A percentile compares a stretch with the other conserved stretches of the same genome.
phyloP scores from a whole-genome alignment of 2,329 filamentous ascomycete genomes.

The Hypomyces rosellus region DNA sequence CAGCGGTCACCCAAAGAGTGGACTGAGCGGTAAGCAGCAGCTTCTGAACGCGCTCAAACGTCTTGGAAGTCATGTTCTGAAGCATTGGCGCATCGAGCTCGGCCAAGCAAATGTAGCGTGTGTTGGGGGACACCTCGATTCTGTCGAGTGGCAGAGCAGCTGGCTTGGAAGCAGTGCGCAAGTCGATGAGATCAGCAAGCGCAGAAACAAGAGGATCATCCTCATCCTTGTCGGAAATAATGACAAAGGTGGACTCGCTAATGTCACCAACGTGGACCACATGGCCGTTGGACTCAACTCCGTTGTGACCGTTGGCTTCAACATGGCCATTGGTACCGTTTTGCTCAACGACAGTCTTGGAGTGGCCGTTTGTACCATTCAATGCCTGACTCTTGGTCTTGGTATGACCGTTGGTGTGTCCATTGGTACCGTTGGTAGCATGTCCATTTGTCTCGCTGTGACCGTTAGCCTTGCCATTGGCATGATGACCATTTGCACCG shows the following conservation, averaged over 20 bases:
- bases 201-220: constrained; percentile 15
- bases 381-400: neutral
- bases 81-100: constrained; percentile 41
- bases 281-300: neutral
- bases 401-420: neutral
- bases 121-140: constrained; percentile 11
- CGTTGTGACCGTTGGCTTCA: neutral
- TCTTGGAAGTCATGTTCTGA: constrained; percentile 29
- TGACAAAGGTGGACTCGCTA: constrained; percentile 14
- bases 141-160: constrained; percentile 15
- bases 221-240: constrained; percentile 19
- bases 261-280: neutral
- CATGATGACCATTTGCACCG: neutral
- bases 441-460: constrained; percentile 3
- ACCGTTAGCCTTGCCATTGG: neutral
- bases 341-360: neutral
- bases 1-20: constrained; percentile 35
- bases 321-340: neutral
- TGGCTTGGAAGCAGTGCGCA: constrained; percentile 16
- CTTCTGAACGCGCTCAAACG: constrained; percentile 33
- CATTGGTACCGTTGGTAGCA: constrained; percentile 4
- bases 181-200: constrained; percentile 17
- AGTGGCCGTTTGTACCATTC: neutral
- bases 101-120: constrained; percentile 33
- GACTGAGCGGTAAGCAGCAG: constrained; percentile 29